Conservation (phyloP, 2,329 filamentous ascomycete genomes). For the Aspergillus costaricaensis region DNA sequence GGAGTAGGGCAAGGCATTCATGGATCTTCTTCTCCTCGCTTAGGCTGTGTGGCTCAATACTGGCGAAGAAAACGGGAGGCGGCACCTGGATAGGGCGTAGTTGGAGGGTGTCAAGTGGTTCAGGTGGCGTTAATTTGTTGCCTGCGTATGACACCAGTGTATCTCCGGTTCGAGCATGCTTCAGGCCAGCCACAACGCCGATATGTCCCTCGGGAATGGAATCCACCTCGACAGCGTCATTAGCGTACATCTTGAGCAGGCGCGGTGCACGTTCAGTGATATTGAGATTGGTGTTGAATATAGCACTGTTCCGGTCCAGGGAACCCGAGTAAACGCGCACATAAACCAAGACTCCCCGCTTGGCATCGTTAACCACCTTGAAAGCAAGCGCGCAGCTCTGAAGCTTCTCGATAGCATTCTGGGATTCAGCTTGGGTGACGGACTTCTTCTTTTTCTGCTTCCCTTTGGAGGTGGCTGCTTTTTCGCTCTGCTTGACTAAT, state of each 20-base stretch:
- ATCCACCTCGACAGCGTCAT: slow-evolving; percentile 80
- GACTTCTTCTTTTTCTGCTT: slow-evolving; percentile 48
- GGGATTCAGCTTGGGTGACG: slow-evolving; percentile 49
- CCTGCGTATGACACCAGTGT: slow-evolving; percentile 77
- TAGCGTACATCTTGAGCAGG: slow-evolving; percentile 85
- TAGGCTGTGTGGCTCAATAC: slow-evolving; percentile 77
- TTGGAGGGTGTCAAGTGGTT: slow-evolving; percentile 72
- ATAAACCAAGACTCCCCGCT: slow-evolving; percentile 85
- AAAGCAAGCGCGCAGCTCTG: slow-evolving; percentile 73
- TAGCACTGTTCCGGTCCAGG: slow-evolving; percentile 69
- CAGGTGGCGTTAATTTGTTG: slow-evolving; percentile 64
- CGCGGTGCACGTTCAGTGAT: slow-evolving; percentile 77
- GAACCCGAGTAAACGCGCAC: slow-evolving; percentile 88
- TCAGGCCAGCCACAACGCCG: slow-evolving; percentile 86
- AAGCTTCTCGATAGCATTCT: slow-evolving; percentile 59
- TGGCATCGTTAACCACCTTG: slow-evolving; percentile 89
- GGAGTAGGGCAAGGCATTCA: slow-evolving; percentile 72
- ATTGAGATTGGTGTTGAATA: slow-evolving; percentile 86
- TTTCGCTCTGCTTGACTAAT: slow-evolving; percentile 37
- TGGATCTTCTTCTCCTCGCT: slow-evolving; percentile 79
- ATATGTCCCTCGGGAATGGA: slow-evolving; percentile 85
- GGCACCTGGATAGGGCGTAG: slow-evolving; percentile 86
- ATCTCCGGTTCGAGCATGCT: slow-evolving; percentile 89
- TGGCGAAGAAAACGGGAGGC: slow-evolving; percentile 94
- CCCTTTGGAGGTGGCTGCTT: slow-evolving; percentile 38